Evolutionary conservation across 1,284 basidiomycete genomes (phyloP).

Genomic region (Pseudozyma hubeiensis): DNA sequence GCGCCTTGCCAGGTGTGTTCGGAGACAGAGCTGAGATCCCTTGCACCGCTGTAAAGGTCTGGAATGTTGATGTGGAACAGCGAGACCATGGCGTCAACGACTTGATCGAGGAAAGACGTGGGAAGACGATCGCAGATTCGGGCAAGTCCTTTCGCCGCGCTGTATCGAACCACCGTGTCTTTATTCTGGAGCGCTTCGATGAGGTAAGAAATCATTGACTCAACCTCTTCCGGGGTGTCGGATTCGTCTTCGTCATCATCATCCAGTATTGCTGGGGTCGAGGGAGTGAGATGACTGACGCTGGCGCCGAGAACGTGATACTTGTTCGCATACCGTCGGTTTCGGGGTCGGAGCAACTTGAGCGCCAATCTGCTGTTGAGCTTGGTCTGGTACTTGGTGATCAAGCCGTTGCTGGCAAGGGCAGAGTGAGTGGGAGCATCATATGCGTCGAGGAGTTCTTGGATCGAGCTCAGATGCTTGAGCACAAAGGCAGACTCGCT

Average conservation of each 20-base stretch:
- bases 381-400: constrained; percentile 63
- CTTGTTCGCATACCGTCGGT: constrained; percentile 25
- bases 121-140: constrained; percentile 86
- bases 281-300: too few species aligned
- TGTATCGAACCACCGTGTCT: constrained; percentile 96
- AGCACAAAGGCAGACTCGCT: constrained; percentile 61
- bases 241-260: constrained; percentile 70
- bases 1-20: constrained; percentile 96
- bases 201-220: constrained; percentile 79
- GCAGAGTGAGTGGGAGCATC: constrained; percentile 67
- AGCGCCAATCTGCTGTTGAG: constrained; percentile 60
- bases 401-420: constrained; percentile 40
- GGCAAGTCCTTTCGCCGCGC: constrained; percentile 90
- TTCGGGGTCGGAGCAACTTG: constrained; percentile 53
- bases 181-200: constrained; percentile 85
- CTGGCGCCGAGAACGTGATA: constrained; percentile 18
- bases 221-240: constrained; percentile 85
- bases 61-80: constrained; percentile 76
- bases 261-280: not conserved
- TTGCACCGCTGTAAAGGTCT: constrained; percentile 74
- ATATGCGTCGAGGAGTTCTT: constrained; percentile 53
- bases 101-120: constrained; percentile 78
- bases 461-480: constrained; percentile 30
- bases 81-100: constrained; percentile 81
- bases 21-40: constrained; percentile 74